Evolutionary conservation across 2,329 filamentous ascomycete species (phyloP).

Genomic region (Pyricularia pennisetigena): DNA sequence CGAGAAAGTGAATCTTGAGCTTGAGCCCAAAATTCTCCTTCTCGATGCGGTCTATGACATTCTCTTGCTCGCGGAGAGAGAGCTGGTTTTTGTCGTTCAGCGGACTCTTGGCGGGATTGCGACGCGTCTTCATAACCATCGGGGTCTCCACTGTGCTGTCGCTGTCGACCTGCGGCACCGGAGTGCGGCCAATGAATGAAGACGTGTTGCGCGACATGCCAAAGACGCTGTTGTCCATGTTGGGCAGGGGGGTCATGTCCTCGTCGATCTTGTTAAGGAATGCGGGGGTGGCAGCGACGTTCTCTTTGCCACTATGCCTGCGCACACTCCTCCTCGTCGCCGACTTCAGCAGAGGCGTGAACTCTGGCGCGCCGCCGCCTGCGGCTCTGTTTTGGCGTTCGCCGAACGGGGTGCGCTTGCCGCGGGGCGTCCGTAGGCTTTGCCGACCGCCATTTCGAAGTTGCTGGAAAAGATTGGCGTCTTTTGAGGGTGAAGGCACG

Average conservation of each 20-base stretch:
- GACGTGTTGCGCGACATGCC: slow-evolving; percentile 56
- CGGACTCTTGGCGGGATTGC: slow-evolving; percentile 48
- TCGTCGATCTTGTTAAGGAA: slow-evolving; percentile 56
- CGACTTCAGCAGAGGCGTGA: slow-evolving; percentile 85
- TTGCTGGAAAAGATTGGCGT: slow-evolving; percentile 66
- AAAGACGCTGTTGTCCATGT: slow-evolving; percentile 63
- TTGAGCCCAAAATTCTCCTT: slow-evolving; percentile 98
- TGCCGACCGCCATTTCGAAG: slow-evolving; percentile 53
- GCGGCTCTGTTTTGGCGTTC: slow-evolving; percentile 61
- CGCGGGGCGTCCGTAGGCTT: slow-evolving; percentile 64
- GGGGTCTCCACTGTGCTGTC: slow-evolving; percentile 82
- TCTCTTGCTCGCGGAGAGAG: slow-evolving; percentile 89
- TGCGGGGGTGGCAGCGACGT: slow-evolving; percentile 57
- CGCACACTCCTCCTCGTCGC: slow-evolving; percentile 63
- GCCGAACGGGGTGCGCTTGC: slow-evolving; percentile 55
- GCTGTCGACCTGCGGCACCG: slow-evolving; percentile 63
- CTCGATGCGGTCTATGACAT: slow-evolving; percentile 88
- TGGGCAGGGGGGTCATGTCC: slow-evolving; percentile 65
- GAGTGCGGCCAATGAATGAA: slow-evolving; percentile 56
- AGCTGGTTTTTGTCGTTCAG: slow-evolving; percentile 82
- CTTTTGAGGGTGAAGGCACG: slow-evolving; percentile 71
- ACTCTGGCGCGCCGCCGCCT: slow-evolving; percentile 56
- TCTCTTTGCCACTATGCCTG: slow-evolving; percentile 50
- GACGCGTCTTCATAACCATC: slow-evolving; percentile 56
- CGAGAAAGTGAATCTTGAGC: slow-evolving; percentile 92